Base-by-base conservation (phyloP, 2,329 filamentous ascomycete species). In the Ophiostoma perfectum region DNA sequence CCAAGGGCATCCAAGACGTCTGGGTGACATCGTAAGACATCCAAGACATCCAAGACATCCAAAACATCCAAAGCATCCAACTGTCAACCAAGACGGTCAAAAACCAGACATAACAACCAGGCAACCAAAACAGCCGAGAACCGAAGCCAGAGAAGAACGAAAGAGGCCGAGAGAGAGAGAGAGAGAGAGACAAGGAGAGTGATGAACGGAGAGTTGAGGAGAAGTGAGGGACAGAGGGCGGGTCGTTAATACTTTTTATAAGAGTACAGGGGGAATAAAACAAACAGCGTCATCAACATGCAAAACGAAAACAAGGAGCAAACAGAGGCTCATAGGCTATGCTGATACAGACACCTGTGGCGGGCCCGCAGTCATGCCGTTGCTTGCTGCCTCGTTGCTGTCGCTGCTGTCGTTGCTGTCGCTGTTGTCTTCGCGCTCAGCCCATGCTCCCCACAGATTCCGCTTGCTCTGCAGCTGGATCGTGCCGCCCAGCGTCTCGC, bases 381-480 rank as follows among this genome's bases (percentile, higher is more conserved):
- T 36, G 5, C 27, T 18, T 38, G 42, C 44, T 16, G 4, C 44
- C 12, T 65, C 42, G 8, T n/a, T 36, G 6, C 9, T 14, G 16
- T 42, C 62, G 39, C 5, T n/a, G 12, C 2, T 14, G 14, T n/a
- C 60, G 42, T 12, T n/a, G 42, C 27, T 14, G 27, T 65, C 64
- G 44, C 27, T 49, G 64, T 39, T 65, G 64, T 65, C 64, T 52
- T 65, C 64, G 12, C 64, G 82, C 82, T 98, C 95, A 0, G 95
- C 95, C 95, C 95, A 99, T 49, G 90, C 88, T 66, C 94, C 95
- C 94, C 95, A 99, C 2, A 99, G 88, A n/a, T 92, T 94, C 74
- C 92, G 87, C 85, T 99, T 99, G 70, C 90, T 93, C 73, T 92
- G 85, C 69, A 99, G 90, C 69, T 89, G 85, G 75, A 99, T 92